Evolutionary conservation across 2,329 filamentous ascomycete genomes (phyloP), one percentile per base, ranked within the genome.

Genomic region (Aspergillus thermomutatus): DNA sequence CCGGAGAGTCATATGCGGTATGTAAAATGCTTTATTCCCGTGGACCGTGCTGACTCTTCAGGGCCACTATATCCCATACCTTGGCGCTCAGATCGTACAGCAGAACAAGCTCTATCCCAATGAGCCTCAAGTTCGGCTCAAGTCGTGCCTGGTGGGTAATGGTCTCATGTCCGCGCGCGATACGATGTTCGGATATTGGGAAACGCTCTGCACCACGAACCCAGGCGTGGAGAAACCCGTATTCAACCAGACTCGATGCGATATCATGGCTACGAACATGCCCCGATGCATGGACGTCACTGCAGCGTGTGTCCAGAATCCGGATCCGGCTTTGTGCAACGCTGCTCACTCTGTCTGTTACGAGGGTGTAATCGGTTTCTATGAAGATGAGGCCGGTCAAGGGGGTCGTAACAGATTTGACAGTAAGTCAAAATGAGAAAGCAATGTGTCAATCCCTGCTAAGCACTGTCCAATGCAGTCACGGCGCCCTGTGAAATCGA

Each of bases 1-100:
- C 79, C 0, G 80, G 79, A 0, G 80, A 82, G 58, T 78, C 75
- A 55, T 82, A 79, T 67, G 79, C 69, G n/a, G 75, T 77, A 63
- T 7, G 2, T 6, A 31, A 14, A 1, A 21, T 41, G 8, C 3
- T 26, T 46, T 27, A 14, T 3, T 14, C 11, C 4, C 34, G 3
- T 26, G 7, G 41, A 1, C 10, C 10, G 9, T 21, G 11, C 58
- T 62, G 49, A 63, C 41, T 17, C 6, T 17, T 0, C n/a, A 71
- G 76, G 79, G 79, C 6, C 76, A 80, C 61, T 82, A 81, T 57
- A 74, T 81, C 19, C 79, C 79, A 2, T 50, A 70, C 73, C 27
- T 69, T 77, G 5, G 77, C 72, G 71, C 74, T 17, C 69, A 80
- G 50, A 79, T 81, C 25, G 64, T 81, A 6, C 65, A 68, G 1